Percentiles rank a stretch among this genome's conserved stretches.
Conservation (phyloP, 1,284 basidiomycete genomes). For the Malassezia dermatis region DNA sequence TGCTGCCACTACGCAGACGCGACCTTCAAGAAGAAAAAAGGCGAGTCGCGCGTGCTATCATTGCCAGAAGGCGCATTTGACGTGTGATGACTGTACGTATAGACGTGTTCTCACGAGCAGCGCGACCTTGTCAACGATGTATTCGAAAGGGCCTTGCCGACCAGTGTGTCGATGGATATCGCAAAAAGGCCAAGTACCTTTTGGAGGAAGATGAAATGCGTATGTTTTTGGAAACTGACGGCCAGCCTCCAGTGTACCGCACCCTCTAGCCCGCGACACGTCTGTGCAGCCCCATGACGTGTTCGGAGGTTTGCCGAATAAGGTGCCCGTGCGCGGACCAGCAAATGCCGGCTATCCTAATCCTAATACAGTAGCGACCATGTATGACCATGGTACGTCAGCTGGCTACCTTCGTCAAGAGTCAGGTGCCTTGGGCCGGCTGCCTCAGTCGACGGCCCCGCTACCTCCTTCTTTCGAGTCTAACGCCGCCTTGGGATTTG, state of each 20-base stretch:
- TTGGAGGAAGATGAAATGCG: slow-evolving; percentile 42
- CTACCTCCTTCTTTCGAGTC: not conserved
- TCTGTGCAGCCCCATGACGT: not conserved
- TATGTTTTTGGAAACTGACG: not conserved
- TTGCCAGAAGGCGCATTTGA: slow-evolving; percentile 87
- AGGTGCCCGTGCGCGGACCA: not conserved
- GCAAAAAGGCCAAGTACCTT: slow-evolving; percentile 93
- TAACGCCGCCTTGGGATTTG: slow-evolving; percentile 48
- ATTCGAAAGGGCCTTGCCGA: slow-evolving; percentile 81
- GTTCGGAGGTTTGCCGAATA: slow-evolving; percentile 2
- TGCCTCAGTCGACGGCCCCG: not conserved
- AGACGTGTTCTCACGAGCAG: not conserved
- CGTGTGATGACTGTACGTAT: slow-evolving; percentile 79
- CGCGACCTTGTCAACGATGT: slow-evolving; percentile 85
- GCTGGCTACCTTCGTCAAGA: not conserved
- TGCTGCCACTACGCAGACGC: not conserved
- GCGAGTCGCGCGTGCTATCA: slow-evolving; percentile 83
- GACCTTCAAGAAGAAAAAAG: slow-evolving; percentile 55
- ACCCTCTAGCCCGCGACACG: not conserved
- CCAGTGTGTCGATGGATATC: slow-evolving; percentile 81
- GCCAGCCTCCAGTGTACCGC: not conserved
- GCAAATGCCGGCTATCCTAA: not conserved
- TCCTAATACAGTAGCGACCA: not conserved
- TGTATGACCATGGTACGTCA: not conserved
- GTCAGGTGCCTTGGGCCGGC: not conserved